Evolutionary conservation across 169 alveolate genomes (phyloP).

Genomic region (Eimeria necatrix): DNA sequence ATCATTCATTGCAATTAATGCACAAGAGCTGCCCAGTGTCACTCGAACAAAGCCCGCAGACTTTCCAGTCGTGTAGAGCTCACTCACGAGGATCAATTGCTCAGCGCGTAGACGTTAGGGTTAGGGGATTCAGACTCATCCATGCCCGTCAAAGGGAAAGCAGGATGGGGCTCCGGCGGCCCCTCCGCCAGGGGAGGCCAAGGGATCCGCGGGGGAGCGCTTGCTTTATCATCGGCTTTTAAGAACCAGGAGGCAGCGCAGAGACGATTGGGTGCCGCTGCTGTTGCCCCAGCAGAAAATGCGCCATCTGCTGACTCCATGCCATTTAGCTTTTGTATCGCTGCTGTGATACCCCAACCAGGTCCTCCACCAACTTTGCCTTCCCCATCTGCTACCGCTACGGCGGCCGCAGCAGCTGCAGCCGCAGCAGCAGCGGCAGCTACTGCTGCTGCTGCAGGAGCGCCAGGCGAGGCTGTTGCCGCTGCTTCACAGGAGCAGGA

Average conservation of each 20-base stretch:
- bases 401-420: neutral
- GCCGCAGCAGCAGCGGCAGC: neutral
- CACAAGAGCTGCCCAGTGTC: no score
- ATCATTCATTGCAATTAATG: no score
- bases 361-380: neutral
- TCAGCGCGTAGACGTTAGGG: neutral
- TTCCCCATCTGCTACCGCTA: no score
- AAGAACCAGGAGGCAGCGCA: neutral
- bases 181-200: neutral
- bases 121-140: neutral
- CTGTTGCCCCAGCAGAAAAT: constrained; percentile 41
- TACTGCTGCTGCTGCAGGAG: constrained; percentile 14
- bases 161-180: constrained; percentile 48
- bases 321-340: constrained; percentile 21
- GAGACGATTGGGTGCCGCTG: constrained; percentile 10
- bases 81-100: no score
- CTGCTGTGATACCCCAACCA: constrained; percentile 9
- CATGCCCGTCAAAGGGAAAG: constrained; percentile 52
- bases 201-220: neutral
- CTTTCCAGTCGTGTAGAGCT: no score
- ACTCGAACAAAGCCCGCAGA: no score
- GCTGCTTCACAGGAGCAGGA: constrained; percentile 11
- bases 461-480: neutral
- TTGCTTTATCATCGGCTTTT: neutral
- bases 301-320: constrained; percentile 5